A percentile compares a stretch with the other conserved stretches of the same genome.
These are phyloP conservation scores for Saccharomyces eubayanus DNA, from an alignment of 805 yeast species.

Conservation along the genomic window DNA sequence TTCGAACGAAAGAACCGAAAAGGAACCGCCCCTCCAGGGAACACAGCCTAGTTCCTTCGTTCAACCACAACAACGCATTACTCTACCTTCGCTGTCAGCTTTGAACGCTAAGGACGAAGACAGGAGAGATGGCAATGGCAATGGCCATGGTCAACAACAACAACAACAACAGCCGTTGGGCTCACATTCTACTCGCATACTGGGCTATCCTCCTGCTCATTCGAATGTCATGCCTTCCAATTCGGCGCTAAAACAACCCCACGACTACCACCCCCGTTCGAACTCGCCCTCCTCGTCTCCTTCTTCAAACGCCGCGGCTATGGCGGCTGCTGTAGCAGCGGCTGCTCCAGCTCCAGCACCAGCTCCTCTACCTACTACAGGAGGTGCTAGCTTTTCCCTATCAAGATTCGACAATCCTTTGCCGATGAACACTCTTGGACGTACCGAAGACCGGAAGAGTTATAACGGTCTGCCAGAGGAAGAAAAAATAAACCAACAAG, in stretches of 20 bases:
- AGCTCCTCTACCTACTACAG: background rate
- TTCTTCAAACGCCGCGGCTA: conserved; percentile 5
- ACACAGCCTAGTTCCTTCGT: background rate
- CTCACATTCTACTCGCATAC: background rate
- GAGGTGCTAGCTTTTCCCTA: background rate
- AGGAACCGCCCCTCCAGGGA: conserved; percentile 1
- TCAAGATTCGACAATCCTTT: background rate
- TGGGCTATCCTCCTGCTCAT: conserved; percentile 1
- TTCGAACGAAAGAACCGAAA: background rate
- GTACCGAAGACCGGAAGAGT: background rate
- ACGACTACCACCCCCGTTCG: conserved; percentile 18
- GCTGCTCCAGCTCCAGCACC: background rate
- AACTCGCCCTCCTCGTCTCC: conserved; percentile 28
- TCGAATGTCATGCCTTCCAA: background rate
- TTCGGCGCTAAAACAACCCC: background rate
- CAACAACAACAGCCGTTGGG: conserved; percentile 6
- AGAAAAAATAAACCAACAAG: background rate
- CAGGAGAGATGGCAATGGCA: conserved; percentile 4
- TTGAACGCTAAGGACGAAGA: background rate
- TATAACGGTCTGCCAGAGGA: background rate
- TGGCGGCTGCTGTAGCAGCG: background rate
- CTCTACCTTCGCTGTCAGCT: conserved; percentile 5
- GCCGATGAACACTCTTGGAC: background rate
- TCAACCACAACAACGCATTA: conserved; percentile 1
- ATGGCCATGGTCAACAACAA: conserved; percentile 7